Evolutionary conservation across 495 filamentous ascomycete genomes (phyloP), one percentile per base, ranked within the genome.

Genomic region (Stereocaulon alpinum): DNA sequence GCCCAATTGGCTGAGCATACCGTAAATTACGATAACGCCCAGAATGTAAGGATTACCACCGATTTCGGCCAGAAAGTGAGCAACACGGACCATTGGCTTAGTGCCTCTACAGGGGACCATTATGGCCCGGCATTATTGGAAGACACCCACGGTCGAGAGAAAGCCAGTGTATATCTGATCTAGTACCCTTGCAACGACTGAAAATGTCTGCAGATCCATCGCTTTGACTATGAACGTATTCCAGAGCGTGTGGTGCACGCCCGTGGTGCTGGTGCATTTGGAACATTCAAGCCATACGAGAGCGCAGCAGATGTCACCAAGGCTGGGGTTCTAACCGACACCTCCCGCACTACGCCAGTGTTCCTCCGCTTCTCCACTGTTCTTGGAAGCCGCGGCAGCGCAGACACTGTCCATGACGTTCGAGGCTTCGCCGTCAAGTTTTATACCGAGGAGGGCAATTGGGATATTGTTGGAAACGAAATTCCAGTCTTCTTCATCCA

Each of bases 351-450:
- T 55, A 95, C 91, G 0, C 88, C 88, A 0, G 77, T 93, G 4
- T 91, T 91, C 64, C 63, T 88, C 30, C 86, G 89, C 11, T 91
- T 95, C 72, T 91, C 87, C 0, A 93, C 89, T 0, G 89, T 93
- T 1, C 80, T 89, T 29, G 89, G 88, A 1, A 85, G 80, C 63
- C 80, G 83, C 30, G 88, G 88, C 5, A 87, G 83, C 55, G 86
- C 87, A 17, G 88, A 93, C 62, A 91, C 86, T 0, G 87, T 89
- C 9, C 80, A 87, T 17, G 88, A 93, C 73, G 86, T 90, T 17
- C 84, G 87, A 60, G 88, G 88, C 4, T 93, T 91, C 64, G 87
- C 88, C 0, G 69, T 88, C 63, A 92, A 92, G 64, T 82, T 89
- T 63, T 89, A 88, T 63, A 82, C 80, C 0, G 68, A 82, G 18